Evolutionary conservation across 139 green algal species (phyloP), one percentile per base, ranked within the genome.

Genomic region (Edaphochlamys debaryana): DNA sequence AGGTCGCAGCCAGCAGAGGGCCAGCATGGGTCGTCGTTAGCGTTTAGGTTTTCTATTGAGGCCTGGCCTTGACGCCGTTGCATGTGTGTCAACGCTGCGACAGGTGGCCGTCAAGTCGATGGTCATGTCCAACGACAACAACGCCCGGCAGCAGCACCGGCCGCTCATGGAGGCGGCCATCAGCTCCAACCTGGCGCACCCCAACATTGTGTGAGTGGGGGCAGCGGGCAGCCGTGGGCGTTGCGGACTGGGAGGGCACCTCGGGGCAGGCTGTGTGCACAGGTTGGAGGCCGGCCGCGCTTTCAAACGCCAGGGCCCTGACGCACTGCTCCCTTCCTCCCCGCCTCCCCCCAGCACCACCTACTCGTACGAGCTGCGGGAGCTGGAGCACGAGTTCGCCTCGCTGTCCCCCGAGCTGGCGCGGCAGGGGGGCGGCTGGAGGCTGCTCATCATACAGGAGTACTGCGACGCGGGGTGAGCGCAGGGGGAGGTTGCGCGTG

Each of bases 381-480:
- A 80, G 54, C 50, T 87, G 41, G 30, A 81, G 63, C 76, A 87
- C 60, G 73, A 82, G 76, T 42, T 82, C 32, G 76, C 76, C 42
- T 74, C 41, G 22, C 50, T 82, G 7, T 74, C 63, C 0, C 62
- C 60, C 22, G 76, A 73, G 62, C 38, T 87, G 37, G 74, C 72
- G 30, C 64, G 36, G 69, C 72, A 84, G 74, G 72, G 76, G 11
- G 82, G 82, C 45, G 73, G 76, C 62, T 87, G 77, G 72, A 68
- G 69, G 48, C 77, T 87, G 64, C 76, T 79, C 54, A 79, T 87
- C 58, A 87, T 87, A 25, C 82, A 87, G 73, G 82, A 87, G 74
- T 87, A 56, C 37, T 87, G 82, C 52, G 77, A 87, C 64, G 82
- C 70, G 19, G 82, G 82, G 60, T 73, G 36, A 48, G 67, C 70